Percentiles rank a stretch among this genome's conserved stretches.
Evolutionary conservation across 768 basidiomycete species (phyloP).

Genomic region (Cytidiella melzeri): DNA sequence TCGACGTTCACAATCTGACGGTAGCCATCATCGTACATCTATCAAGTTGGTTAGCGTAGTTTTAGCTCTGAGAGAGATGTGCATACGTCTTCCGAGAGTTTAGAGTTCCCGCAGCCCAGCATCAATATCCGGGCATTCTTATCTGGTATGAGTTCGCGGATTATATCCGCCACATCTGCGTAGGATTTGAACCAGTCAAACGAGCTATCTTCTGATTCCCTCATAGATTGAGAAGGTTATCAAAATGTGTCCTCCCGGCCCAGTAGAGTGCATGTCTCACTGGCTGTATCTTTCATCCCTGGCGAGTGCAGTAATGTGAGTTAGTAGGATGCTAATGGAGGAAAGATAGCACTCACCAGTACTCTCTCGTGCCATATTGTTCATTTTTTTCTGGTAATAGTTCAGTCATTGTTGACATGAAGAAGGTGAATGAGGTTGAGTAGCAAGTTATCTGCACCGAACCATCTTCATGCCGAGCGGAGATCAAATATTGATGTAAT

Average conservation of each 20-base stretch:
- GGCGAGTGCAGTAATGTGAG: not conserved
- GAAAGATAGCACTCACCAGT: slow-evolving; percentile 50
- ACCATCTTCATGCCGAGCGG: too few species aligned
- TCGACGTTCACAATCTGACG: slow-evolving; percentile 75
- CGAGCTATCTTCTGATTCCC: slow-evolving; percentile 50
- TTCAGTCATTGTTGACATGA: slow-evolving; percentile 11
- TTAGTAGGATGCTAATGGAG: not conserved
- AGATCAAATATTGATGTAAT: too few species aligned
- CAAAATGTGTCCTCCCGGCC: not conserved
- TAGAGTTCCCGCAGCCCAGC: slow-evolving; percentile 84
- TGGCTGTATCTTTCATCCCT: slow-evolving; percentile 69
- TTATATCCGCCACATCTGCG: slow-evolving; percentile 54
- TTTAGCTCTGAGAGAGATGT: too few species aligned
- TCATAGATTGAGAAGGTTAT: slow-evolving; percentile 22
- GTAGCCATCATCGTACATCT: slow-evolving; percentile 91
- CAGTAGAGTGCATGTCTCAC: slow-evolving; percentile 31
- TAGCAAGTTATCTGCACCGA: too few species aligned
- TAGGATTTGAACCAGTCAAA: slow-evolving; percentile 92
- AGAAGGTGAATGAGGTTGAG: too few species aligned
- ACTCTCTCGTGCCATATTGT: slow-evolving; percentile 60
- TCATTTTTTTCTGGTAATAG: slow-evolving; percentile 57
- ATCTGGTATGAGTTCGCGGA: slow-evolving; percentile 58
- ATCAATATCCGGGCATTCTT: slow-evolving; percentile 61
- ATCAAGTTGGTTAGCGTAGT: not conserved
- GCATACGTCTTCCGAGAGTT: slow-evolving; percentile 67